phyloP scores from a whole-genome alignment of 495 filamentous ascomycete species.

The Apiosordaria backusii region DNA sequence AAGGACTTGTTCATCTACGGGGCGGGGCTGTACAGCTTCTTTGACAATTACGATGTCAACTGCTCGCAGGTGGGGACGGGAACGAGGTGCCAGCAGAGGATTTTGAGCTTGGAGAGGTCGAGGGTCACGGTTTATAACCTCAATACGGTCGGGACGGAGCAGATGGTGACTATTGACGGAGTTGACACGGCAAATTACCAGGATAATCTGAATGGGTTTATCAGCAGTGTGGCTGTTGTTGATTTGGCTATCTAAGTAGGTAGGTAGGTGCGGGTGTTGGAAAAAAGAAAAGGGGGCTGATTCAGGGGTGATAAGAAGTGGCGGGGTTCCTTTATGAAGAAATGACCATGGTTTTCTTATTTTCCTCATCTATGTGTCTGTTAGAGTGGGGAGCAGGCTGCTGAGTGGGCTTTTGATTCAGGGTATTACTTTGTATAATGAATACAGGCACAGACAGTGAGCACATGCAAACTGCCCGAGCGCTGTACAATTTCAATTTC shows the following conservation, averaged over 20 bases:
- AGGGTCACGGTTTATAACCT: slow-evolving; percentile 47
- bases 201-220: slow-evolving; percentile 48
- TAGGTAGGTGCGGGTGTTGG: too few relatives aligned
- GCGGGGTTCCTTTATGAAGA: not conserved
- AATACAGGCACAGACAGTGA: too few relatives aligned
- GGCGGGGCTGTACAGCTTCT: slow-evolving; percentile 61
- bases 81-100: slow-evolving; percentile 58
- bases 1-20: slow-evolving; percentile 59
- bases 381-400: not conserved
- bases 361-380: not conserved
- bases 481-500: too few relatives aligned
- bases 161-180: slow-evolving; percentile 48
- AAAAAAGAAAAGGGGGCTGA: too few relatives aligned
- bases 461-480: too few relatives aligned
- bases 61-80: slow-evolving; percentile 42
- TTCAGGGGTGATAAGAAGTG: not conserved
- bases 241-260: too few relatives aligned
- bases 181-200: slow-evolving; percentile 45
- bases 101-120: slow-evolving; percentile 53
- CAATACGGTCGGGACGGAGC: slow-evolving; percentile 47
- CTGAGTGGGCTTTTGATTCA: not conserved
- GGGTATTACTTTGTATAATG: not conserved
- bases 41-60: slow-evolving; percentile 47
- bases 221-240: slow-evolving; percentile 21
- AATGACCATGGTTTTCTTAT: not conserved